Conservation (phyloP, 148 eudicot genomes). For the Selenicereus undatus region DNA sequence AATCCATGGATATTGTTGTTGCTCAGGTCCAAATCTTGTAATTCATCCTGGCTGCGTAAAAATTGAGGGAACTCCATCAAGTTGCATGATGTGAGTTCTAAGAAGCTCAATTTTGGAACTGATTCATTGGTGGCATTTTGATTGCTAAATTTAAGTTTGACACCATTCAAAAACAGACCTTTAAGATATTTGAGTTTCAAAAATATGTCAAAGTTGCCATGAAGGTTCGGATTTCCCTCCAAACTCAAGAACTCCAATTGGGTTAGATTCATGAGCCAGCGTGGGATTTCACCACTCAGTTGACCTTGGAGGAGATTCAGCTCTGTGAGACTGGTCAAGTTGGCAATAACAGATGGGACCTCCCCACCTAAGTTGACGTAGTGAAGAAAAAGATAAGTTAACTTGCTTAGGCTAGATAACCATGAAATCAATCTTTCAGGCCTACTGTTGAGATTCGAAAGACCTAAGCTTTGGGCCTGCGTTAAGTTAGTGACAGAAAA, state of each 20-base stretch:
- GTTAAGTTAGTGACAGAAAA: conserved; percentile 21
- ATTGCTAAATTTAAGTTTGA: conserved; percentile 2
- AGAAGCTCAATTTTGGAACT: background rate
- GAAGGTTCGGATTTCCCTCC: background rate
- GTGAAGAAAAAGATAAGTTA: background rate
- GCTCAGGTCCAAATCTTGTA: background rate
- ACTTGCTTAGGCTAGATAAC: conserved; percentile 12
- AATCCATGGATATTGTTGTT: conserved; percentile 32
- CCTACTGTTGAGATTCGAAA: background rate
- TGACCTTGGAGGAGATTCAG: too few relatives aligned
- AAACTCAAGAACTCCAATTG: background rate
- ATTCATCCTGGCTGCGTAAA: background rate
- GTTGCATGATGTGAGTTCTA: background rate
- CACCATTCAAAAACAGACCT: background rate
- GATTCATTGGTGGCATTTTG: background rate
- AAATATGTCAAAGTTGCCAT: conserved; percentile 11
- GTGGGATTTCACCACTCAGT: too few relatives aligned
- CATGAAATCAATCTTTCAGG: conserved; percentile 9
- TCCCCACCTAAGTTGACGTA: background rate
- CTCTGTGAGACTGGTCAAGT: too few relatives aligned
- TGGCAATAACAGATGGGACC: too few relatives aligned
- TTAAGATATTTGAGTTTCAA: background rate
- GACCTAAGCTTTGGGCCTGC: background rate
- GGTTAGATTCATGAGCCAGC: too few relatives aligned
- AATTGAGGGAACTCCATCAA: background rate